Conservation (phyloP, 2,329 filamentous ascomycete genomes). For the Xylogone sp. region DNA sequence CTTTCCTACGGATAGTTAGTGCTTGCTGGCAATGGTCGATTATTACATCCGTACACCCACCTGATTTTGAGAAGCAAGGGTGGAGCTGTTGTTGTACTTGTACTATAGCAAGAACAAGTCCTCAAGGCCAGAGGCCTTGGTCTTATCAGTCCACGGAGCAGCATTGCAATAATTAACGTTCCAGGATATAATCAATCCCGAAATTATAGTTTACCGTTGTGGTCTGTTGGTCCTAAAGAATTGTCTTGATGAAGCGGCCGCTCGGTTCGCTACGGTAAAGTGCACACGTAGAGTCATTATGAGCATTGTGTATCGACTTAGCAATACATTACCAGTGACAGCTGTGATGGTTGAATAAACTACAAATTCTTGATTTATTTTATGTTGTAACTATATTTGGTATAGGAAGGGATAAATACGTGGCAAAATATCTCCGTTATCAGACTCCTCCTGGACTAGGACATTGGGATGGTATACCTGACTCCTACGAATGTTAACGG, state of each 20-base stretch:
- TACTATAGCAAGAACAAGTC: slow-evolving; percentile 23
- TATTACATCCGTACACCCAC: slow-evolving; percentile 12
- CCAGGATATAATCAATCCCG: not conserved
- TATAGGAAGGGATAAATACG: no score
- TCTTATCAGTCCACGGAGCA: not conserved
- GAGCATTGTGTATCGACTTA: no score
- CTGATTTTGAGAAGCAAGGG: slow-evolving; percentile 32
- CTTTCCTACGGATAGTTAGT: slow-evolving; percentile 28
- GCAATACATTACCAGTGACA: no score
- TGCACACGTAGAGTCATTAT: no score
- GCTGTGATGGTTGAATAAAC: no score
- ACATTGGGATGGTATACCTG: no score
- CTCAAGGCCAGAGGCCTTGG: slow-evolving; percentile 15
- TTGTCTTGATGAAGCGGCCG: not conserved
- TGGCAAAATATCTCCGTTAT: no score
- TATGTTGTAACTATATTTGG: no score
- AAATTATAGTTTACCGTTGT: not conserved
- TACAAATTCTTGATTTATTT: no score
- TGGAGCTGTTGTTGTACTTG: slow-evolving; percentile 20
- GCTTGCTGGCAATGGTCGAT: not conserved
- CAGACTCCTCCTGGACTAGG: no score
- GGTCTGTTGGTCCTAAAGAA: not conserved
- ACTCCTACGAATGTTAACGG: no score
- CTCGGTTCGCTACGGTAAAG: not conserved
- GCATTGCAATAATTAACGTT: not conserved